Evolutionary conservation across 495 filamentous ascomycete species (phyloP).

Genomic region (Daldinia loculata): DNA sequence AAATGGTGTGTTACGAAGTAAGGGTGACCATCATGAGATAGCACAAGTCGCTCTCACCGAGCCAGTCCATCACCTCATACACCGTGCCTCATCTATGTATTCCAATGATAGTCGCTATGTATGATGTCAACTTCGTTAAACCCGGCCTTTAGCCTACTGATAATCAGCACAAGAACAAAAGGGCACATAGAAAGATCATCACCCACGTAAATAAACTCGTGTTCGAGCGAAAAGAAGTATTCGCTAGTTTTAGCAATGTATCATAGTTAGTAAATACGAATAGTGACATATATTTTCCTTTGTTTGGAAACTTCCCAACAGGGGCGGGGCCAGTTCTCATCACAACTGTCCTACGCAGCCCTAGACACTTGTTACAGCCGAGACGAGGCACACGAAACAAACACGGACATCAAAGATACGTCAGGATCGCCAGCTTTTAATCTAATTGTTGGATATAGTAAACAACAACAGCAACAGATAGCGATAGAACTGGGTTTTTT

Average conservation of each 20-base stretch:
- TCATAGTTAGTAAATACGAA: constrained; percentile 9
- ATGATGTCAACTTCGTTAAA: constrained; percentile 3
- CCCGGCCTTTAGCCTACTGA: not conserved
- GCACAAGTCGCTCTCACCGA: constrained; percentile 16
- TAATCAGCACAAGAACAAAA: not conserved
- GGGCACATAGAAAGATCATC: not conserved
- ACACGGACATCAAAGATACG: constrained; percentile 27
- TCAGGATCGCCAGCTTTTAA: constrained; percentile 35
- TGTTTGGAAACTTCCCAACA: constrained; percentile 14
- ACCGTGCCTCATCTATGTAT: not conserved
- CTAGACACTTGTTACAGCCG: constrained; percentile 25
- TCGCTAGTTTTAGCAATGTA: constrained; percentile 10
- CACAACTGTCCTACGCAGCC: constrained; percentile 17
- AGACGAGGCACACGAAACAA: constrained; percentile 39
- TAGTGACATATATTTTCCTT: constrained; percentile 10
- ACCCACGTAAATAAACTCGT: not conserved
- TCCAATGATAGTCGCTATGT: not conserved
- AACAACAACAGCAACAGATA: constrained; percentile 1
- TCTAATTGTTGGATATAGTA: constrained; percentile 18
- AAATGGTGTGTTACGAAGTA: constrained; percentile 9
- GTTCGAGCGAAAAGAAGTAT: not conserved
- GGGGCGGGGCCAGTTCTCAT: constrained; percentile 11
- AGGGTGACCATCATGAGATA: constrained; percentile 5
- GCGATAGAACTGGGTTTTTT: not conserved
- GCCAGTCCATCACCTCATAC: constrained; percentile 4